phyloP scores from a whole-genome alignment of 2,329 filamentous ascomycete genomes.

The Podosphaera xanthii region DNA sequence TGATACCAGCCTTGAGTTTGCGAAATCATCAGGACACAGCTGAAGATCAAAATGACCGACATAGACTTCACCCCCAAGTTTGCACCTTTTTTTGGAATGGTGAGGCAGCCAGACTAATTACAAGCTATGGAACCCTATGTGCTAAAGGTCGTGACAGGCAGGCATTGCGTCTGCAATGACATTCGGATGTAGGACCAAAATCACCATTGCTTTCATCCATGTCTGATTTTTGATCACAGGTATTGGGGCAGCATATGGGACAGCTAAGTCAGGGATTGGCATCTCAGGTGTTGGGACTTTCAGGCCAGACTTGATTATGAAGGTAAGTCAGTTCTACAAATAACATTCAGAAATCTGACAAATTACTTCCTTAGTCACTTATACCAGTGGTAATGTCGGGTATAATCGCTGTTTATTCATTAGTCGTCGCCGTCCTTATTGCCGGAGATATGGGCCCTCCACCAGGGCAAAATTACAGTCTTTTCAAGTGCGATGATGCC shows the following conservation, averaged over 20 bases:
- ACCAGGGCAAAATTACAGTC: constrained; percentile 42
- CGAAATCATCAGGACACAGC: constrained; percentile 3
- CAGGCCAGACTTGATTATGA: constrained; percentile 75
- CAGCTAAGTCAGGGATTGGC: constrained; percentile 70
- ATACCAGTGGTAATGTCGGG: constrained; percentile 94
- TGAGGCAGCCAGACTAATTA: constrained; percentile 22
- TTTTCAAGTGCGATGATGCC: constrained; percentile 44
- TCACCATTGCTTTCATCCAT: constrained; percentile 12
- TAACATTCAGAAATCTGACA: background rate
- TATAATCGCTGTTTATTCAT: constrained; percentile 94
- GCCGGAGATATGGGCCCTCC: constrained; percentile 68
- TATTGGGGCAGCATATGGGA: constrained; percentile 62
- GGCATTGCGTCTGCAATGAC: constrained; percentile 67
- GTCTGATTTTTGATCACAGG: constrained; percentile 10
- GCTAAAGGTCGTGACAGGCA: constrained; percentile 26
- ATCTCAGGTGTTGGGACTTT: constrained; percentile 73
- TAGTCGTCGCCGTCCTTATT: constrained; percentile 92
- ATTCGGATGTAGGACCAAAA: constrained; percentile 44
- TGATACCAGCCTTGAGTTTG: no score
- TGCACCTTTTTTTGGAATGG: constrained; percentile 75
- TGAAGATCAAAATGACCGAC: constrained; percentile 24
- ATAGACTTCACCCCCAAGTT: constrained; percentile 52
- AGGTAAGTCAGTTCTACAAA: constrained; percentile 27
- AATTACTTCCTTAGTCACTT: constrained; percentile 32
- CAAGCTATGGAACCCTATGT: background rate